phyloP scores from a whole-genome alignment of 306 rosid species.

The Glycyrrhiza uralensis region DNA sequence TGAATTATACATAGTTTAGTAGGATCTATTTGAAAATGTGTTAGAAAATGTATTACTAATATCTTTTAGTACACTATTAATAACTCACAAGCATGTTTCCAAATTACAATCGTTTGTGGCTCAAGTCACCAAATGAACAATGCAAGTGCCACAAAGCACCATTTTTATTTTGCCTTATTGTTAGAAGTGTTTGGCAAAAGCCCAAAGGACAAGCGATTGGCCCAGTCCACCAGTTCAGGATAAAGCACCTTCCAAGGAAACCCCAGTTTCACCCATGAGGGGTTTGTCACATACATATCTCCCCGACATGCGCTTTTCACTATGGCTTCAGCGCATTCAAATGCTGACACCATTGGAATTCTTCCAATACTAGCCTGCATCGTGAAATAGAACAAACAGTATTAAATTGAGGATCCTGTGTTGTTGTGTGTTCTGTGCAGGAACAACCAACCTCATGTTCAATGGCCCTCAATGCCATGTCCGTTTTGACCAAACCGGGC shows the following conservation, averaged over 20 bases:
- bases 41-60: too few species aligned
- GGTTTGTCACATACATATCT: constrained; percentile 35
- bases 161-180: not conserved
- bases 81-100: not conserved
- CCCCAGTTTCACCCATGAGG: constrained; percentile 21
- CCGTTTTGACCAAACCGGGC: constrained; percentile 33
- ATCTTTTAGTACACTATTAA: too few species aligned
- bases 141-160: not conserved
- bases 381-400: not conserved
- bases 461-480: not conserved
- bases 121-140: not conserved
- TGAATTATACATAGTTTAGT: too few species aligned
- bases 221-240: constrained; percentile 27
- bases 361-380: constrained; percentile 24
- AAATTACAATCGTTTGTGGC: not conserved
- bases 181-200: not conserved
- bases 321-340: constrained; percentile 27
- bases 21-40: too few species aligned
- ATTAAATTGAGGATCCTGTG: not conserved
- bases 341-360: constrained; percentile 26
- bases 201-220: not conserved
- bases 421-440: too few species aligned
- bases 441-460: constrained; percentile 14
- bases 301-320: constrained; percentile 36
- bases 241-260: constrained; percentile 24